A percentile compares a stretch with the other conserved stretches of the same genome.
phyloP scores from a whole-genome alignment of 148 eudicot species.

The Cornus florida region DNA sequence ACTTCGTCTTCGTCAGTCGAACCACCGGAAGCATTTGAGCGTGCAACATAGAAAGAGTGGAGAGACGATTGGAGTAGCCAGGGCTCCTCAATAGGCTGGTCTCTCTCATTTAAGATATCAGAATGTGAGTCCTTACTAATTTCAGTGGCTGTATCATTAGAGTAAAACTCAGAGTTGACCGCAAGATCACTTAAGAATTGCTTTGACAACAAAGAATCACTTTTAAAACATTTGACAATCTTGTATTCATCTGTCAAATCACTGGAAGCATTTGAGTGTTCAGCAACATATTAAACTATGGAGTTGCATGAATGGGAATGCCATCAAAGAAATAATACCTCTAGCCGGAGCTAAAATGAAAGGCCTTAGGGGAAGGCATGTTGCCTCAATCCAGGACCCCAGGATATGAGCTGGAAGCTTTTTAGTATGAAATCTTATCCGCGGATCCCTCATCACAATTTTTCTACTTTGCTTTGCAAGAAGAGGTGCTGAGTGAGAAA shows the following conservation, averaged over 20 bases:
- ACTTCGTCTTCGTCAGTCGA: constrained; percentile 23
- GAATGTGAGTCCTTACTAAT: constrained; percentile 24
- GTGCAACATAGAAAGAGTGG: constrained; percentile 23
- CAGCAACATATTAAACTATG: constrained; percentile 45
- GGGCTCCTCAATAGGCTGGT: constrained; percentile 81
- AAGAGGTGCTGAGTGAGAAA: constrained; percentile 25
- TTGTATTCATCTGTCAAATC: constrained; percentile 71
- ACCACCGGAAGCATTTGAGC: constrained; percentile 23
- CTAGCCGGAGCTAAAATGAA: constrained; percentile 33
- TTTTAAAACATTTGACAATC: constrained; percentile 29
- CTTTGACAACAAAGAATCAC: constrained; percentile 38
- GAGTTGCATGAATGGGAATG: constrained; percentile 13
- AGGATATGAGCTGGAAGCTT: constrained; percentile 26
- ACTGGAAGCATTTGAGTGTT: constrained; percentile 88
- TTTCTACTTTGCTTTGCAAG: constrained; percentile 41
- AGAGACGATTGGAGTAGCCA: constrained; percentile 58
- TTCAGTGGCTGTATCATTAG: constrained; percentile 18
- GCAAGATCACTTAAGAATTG: constrained; percentile 39
- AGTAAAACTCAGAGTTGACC: constrained; percentile 27
- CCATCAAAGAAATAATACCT: constrained; percentile 48
- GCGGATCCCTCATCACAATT: constrained; percentile 25
- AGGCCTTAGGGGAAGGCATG: constrained; percentile 30
- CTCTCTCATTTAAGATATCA: constrained; percentile 11
- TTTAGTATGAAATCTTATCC: constrained; percentile 31
- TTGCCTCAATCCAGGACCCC: constrained; percentile 38